Evolutionary conservation across 225 moss, liverwort and hornwort genomes (phyloP).

Genomic region (Pleurozium schreberi): DNA sequence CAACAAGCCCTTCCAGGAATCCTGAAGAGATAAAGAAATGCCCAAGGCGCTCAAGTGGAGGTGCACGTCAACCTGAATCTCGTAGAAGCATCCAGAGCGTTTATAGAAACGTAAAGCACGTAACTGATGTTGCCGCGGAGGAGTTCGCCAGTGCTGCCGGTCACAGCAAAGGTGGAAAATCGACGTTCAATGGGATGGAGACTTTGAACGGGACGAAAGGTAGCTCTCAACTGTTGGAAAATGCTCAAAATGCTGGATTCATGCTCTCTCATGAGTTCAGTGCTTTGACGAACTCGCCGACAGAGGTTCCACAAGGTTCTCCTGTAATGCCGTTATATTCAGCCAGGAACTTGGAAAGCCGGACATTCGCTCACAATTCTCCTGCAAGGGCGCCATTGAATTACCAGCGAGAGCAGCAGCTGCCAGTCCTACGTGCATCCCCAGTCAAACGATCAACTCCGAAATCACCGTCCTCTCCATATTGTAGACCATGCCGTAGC

Average conservation of each 20-base stretch:
- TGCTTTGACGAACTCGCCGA: background rate
- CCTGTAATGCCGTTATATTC: background rate
- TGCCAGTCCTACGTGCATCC: background rate
- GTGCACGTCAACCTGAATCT: background rate
- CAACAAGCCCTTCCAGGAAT: background rate
- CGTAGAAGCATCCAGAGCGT: background rate
- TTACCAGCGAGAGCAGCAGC: background rate
- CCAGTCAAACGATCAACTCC: conserved; percentile 5
- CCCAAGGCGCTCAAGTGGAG: background rate
- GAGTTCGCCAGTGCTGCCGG: background rate
- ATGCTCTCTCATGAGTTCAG: background rate
- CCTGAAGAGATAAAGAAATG: background rate
- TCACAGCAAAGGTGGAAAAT: background rate
- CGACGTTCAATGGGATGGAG: background rate
- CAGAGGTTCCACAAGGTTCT: background rate
- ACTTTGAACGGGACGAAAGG: background rate
- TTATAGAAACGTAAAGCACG: background rate
- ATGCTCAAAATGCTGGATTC: background rate
- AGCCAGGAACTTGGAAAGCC: background rate
- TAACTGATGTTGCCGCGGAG: background rate
- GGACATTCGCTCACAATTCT: background rate
- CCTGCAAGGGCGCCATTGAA: background rate
- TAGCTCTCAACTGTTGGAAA: background rate
- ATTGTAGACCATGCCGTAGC: background rate
- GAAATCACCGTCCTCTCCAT: conserved; percentile 7